Percentiles rank a stretch among this genome's conserved stretches.
These are phyloP conservation scores for Arxiozyma bovina DNA, from an alignment of 1,139 yeast genomes.

Conservation along the genomic window DNA sequence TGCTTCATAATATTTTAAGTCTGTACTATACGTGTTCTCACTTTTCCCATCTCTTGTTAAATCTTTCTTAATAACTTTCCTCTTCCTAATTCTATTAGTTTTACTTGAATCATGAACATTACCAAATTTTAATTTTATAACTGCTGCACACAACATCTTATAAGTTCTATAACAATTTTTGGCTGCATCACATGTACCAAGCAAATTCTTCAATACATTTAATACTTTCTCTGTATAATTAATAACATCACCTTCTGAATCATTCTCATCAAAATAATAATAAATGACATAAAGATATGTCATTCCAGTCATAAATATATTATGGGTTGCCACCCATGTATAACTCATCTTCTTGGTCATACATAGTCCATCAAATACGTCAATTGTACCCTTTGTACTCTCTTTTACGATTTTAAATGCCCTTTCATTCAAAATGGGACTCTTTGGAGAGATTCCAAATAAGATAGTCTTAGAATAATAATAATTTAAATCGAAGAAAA, in stretches of 20 bases:
- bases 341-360: conserved; percentile 57
- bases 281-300: conserved; percentile 71
- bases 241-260: conserved; percentile 44
- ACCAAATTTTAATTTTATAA: conserved; percentile 46
- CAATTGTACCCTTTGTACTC: conserved; percentile 58
- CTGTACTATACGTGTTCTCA: background rate
- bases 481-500: conserved; percentile 65
- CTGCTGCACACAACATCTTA: conserved; percentile 63
- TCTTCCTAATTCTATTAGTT: background rate
- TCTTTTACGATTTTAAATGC: conserved; percentile 53
- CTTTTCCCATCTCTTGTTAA: background rate
- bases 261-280: conserved; percentile 53
- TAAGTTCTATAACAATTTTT: conserved; percentile 60
- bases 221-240: conserved; percentile 49
- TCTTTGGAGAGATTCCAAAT: conserved; percentile 71
- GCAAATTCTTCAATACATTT: conserved; percentile 50
- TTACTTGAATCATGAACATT: background rate
- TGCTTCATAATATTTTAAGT: background rate
- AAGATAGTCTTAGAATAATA: conserved; percentile 64
- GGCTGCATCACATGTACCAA: conserved; percentile 75
- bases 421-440: conserved; percentile 43
- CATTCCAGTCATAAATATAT: conserved; percentile 81
- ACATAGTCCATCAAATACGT: conserved; percentile 51
- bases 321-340: conserved; percentile 92
- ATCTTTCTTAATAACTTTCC: conserved; percentile 4